A percentile compares a stretch with the other conserved stretches of the same genome.
phyloP scores from a whole-genome alignment of 2,329 filamentous ascomycete species.

The Penicillium sp. region DNA sequence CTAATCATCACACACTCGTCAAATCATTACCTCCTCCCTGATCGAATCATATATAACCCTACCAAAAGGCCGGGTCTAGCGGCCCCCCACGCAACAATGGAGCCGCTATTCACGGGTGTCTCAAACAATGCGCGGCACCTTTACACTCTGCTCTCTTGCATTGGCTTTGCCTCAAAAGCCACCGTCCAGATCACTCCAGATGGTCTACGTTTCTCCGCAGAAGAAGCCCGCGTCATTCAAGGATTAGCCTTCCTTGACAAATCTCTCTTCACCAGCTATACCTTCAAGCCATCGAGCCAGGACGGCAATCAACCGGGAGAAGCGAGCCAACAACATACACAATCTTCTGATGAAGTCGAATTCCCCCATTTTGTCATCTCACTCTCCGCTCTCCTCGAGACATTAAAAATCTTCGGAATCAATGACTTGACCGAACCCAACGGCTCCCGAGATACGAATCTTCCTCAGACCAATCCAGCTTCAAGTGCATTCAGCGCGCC shows the following conservation, averaged over 20 bases:
- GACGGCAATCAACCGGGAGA: slow-evolving; percentile 17
- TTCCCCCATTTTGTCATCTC: slow-evolving; percentile 82
- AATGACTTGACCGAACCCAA: slow-evolving; percentile 57
- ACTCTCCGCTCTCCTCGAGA: slow-evolving; percentile 83
- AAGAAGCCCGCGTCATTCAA: slow-evolving; percentile 90
- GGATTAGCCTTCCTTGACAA: slow-evolving; percentile 85
- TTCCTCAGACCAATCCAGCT: slow-evolving; percentile 41
- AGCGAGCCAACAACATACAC: slow-evolving; percentile 40
- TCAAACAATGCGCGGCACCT: slow-evolving; percentile 64
- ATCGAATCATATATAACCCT: neutral
- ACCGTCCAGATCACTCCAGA: slow-evolving; percentile 77
- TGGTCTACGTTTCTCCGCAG: slow-evolving; percentile 82
- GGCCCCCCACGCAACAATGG: slow-evolving; percentile 20
- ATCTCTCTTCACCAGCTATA: slow-evolving; percentile 83
- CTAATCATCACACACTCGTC: slow-evolving; percentile 22
- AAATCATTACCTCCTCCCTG: neutral
- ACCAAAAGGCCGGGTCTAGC: slow-evolving; percentile 4
- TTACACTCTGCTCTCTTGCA: slow-evolving; percentile 62
- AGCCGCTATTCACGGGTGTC: slow-evolving; percentile 60
- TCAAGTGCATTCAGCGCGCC: slow-evolving; percentile 81
- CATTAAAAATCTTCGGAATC: slow-evolving; percentile 90
- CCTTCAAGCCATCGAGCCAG: slow-evolving; percentile 57
- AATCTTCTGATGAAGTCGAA: slow-evolving; percentile 36
- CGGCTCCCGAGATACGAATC: slow-evolving; percentile 29
- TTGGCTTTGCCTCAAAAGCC: slow-evolving; percentile 61